phyloP scores from a whole-genome alignment of 768 basidiomycete species.

The Boletus speciosus region DNA sequence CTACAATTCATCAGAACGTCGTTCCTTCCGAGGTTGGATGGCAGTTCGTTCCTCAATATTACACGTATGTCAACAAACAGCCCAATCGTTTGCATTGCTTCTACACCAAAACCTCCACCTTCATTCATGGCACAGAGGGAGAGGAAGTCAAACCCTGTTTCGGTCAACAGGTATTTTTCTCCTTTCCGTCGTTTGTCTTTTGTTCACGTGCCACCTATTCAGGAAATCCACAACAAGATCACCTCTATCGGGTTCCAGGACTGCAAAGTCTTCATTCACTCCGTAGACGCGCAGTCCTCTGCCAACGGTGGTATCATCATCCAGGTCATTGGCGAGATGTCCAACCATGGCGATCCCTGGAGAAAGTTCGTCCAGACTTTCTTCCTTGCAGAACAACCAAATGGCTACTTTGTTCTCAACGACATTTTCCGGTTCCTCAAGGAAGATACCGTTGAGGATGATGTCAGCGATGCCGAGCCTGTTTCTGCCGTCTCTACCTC shows the following conservation, averaged over 20 bases:
- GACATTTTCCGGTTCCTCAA: conserved; percentile 99
- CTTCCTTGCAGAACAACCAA: conserved; percentile 98
- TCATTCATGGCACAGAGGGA: conserved; percentile 96
- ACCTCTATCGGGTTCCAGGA: conserved; percentile 90
- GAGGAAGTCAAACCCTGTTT: conserved; percentile 87
- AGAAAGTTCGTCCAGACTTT: conserved; percentile 99
- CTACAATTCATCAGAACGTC: conserved; percentile 58
- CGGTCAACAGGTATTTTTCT: conserved; percentile 79
- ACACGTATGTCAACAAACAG: conserved; percentile 98
- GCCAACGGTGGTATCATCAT: conserved; percentile 96
- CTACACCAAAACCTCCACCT: conserved; percentile 97
- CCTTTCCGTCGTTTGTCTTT: conserved; percentile 1
- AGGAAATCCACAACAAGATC: conserved; percentile 98
- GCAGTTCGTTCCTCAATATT: conserved; percentile 99
- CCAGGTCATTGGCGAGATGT: conserved; percentile 99
- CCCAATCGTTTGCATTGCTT: conserved; percentile 97
- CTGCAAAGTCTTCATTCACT: conserved; percentile 99
- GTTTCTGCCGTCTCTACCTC: conserved; percentile 31
- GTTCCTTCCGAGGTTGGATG: conserved; percentile 95
- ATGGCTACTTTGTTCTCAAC: conserved; percentile 99
- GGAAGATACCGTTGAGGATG: conserved; percentile 88
- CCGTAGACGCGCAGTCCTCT: conserved; percentile 95
- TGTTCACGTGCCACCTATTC: conserved; percentile 10
- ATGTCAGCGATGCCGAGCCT: conserved; percentile 48
- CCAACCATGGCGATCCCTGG: conserved; percentile 88